phyloP scores from a whole-genome alignment of 768 basidiomycete genomes.

The Lepiota brunneoincarnata region DNA sequence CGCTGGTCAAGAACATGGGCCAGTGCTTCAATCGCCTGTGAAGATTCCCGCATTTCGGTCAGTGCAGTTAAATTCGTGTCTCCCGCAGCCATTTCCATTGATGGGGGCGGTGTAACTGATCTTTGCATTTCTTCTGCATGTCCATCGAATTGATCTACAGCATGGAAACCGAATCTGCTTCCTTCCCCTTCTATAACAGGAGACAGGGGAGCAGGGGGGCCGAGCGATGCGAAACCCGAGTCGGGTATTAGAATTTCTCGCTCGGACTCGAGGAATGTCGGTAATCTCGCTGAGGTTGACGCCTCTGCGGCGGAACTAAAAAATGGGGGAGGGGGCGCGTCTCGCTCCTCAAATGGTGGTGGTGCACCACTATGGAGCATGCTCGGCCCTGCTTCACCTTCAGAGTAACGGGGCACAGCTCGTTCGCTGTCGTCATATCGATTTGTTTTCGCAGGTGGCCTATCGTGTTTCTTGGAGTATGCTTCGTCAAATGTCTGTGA shows the following conservation, averaged over 20 bases:
- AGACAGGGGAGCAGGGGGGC: slow-evolving; percentile 32
- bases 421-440: slow-evolving; percentile 65
- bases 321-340: slow-evolving; percentile 71
- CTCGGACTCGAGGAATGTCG: slow-evolving; percentile 81
- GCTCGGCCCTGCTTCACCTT: slow-evolving; percentile 76
- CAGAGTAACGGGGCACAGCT: slow-evolving; percentile 62
- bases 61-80: slow-evolving; percentile 72
- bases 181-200: slow-evolving; percentile 69
- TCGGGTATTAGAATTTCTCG: slow-evolving; percentile 66
- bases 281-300: slow-evolving; percentile 58
- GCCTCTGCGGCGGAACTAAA: slow-evolving; percentile 51
- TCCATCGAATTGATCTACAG: slow-evolving; percentile 78
- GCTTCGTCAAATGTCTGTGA: slow-evolving; percentile 70
- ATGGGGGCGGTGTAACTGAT: slow-evolving; percentile 69
- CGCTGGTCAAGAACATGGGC: slow-evolving; percentile 56
- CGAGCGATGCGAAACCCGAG: slow-evolving; percentile 9
- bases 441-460: slow-evolving; percentile 69
- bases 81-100: slow-evolving; percentile 69
- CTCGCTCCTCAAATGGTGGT: slow-evolving; percentile 83
- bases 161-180: slow-evolving; percentile 67
- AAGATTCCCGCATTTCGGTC: slow-evolving; percentile 53
- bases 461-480: slow-evolving; percentile 87
- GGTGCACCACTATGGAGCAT: slow-evolving; percentile 62
- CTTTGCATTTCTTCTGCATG: slow-evolving; percentile 67
- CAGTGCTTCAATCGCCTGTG: slow-evolving; percentile 50